phyloP scores from a whole-genome alignment of 768 basidiomycete species.

The Hericium coralloides region DNA sequence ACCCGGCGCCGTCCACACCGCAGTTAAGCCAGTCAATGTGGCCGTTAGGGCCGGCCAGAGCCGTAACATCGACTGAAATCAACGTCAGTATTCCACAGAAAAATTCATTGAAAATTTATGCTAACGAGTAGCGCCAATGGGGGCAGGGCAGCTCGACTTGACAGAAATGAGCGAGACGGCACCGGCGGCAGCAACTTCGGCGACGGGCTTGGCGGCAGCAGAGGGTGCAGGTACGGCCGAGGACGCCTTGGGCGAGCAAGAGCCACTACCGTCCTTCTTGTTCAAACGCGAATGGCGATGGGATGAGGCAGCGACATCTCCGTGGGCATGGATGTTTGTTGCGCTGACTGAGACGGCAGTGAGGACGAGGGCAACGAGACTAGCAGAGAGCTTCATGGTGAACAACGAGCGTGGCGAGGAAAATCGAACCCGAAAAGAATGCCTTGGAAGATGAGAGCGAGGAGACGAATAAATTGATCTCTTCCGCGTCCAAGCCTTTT shows the following conservation, averaged over 20 bases:
- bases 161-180: not conserved
- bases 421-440: not conserved
- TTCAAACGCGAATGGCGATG: not conserved
- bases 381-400: constrained; percentile 36
- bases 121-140: not conserved
- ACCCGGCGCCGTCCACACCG: constrained; percentile 52
- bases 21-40: constrained; percentile 72
- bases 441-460: not conserved
- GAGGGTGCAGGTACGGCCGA: not conserved
- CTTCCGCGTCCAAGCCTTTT: not conserved
- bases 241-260: too few species aligned
- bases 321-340: constrained; percentile 10
- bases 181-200: not conserved
- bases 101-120: not conserved
- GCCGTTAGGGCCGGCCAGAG: constrained; percentile 58
- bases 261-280: too few species aligned
- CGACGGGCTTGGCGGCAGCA: not conserved
- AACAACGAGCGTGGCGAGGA: constrained; percentile 1
- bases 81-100: not conserved
- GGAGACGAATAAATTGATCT: not conserved
- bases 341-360: constrained; percentile 4
- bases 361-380: constrained; percentile 28
- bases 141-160: not conserved
- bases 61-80: constrained; percentile 37
- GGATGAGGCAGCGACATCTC: not conserved